Conservation (phyloP, 495 filamentous ascomycete species). For the Thermothielavioides terrestris region DNA sequence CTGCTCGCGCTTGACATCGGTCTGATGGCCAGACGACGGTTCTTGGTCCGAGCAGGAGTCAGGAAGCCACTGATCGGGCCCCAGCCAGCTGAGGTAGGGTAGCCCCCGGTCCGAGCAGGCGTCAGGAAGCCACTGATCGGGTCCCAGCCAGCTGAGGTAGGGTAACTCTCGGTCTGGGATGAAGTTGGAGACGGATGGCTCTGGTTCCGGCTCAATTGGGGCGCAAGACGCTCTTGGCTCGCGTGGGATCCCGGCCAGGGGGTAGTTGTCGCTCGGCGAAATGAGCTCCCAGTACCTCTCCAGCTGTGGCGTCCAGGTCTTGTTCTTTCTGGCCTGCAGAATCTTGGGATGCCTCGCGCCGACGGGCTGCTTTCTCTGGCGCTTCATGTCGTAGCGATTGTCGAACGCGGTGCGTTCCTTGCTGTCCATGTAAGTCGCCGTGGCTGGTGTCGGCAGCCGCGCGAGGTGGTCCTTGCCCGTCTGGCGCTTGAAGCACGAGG, state of each 20-base stretch:
- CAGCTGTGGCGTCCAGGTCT: constrained; percentile 6
- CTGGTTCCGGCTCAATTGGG: too few relatives aligned
- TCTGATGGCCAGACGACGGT: too few relatives aligned
- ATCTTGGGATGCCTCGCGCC: constrained; percentile 20
- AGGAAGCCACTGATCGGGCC: too few relatives aligned
- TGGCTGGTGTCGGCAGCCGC: constrained; percentile 10
- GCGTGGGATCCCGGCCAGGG: constrained; percentile 22
- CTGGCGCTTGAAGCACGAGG: neutral
- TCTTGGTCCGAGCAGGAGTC: too few relatives aligned
- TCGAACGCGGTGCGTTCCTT: constrained; percentile 10
- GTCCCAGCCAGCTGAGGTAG: too few relatives aligned
- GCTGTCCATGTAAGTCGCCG: constrained; percentile 6
- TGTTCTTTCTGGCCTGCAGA: constrained; percentile 1
- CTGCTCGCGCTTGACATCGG: too few relatives aligned
- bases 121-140: too few relatives aligned
- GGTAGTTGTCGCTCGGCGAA: constrained; percentile 7
- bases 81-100: too few relatives aligned
- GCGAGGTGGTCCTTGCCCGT: constrained; percentile 11
- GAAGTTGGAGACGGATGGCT: too few relatives aligned
- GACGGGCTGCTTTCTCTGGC: neutral
- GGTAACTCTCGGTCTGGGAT: too few relatives aligned
- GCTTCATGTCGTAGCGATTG: constrained; percentile 4
- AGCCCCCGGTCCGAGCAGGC: too few relatives aligned
- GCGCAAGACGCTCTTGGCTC: too few relatives aligned
- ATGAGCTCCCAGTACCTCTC: constrained; percentile 17